Base-by-base conservation (phyloP, 306 rosid genomes). In the Cyamopsis tetragonoloba region DNA sequence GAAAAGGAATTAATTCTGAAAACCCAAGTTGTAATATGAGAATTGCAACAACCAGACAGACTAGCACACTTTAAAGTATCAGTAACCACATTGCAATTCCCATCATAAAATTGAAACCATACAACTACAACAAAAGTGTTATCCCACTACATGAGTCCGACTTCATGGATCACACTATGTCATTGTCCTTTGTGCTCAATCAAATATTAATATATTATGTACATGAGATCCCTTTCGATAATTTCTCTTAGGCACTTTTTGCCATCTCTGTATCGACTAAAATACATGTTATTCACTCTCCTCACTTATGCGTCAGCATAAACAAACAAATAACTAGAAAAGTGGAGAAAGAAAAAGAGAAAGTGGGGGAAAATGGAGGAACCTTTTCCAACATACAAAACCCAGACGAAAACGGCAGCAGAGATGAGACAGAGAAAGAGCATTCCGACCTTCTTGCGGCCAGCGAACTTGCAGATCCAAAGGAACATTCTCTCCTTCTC, bases 391-490 rank as follows among this genome's bases (percentile, higher is more conserved):
- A 84, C 82, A 67, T 76, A 87, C 64, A 92, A 73, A 78, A 87
- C 91, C 89, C 87, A 86, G 70, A 80, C 49, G 86, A 89, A 87
- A 72, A 86, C 88, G 6, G 64, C 93, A 3, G 91, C 96, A 7
- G 91, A 89, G 74, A 87, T 81, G 77, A 79, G 71, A 69, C 81
- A 87, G n/a, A 92, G 91, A 41, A 92, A 92, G 68, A 92, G 72
- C 96, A 87, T 87, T 74, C 98, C 89, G 32, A 92, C 89, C 79
- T 79, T 89, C 75, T 84, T 89, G 39, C 96, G 82, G 26, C 87
- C 87, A 48, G 89, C 89, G 63, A 86, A 77, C 85, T 86, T 92
- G 71, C 70, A 81, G 91, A 86, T 87, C 96, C 93, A 84, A 70
- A 70, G 83, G 82, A 87, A 81, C 73, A 82, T 41, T 63, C 81